phyloP scores from a whole-genome alignment of 164 flowering plant species.

The Nymphaea thermarum region DNA sequence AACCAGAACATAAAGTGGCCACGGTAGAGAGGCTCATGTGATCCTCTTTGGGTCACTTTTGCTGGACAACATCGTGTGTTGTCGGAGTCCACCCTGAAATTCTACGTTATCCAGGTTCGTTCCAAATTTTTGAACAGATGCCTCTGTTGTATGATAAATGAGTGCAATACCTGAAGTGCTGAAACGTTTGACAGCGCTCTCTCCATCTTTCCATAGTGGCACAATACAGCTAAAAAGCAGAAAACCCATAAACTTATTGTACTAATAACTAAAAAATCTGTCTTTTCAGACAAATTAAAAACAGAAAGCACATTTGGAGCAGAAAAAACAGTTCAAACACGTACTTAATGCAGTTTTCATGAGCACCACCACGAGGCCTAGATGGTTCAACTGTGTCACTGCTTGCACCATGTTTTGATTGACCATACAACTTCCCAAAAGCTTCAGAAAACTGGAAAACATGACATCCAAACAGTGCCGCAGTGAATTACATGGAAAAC shows the following conservation, averaged over 20 bases:
- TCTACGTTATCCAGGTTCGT: not conserved
- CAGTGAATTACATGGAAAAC: no score
- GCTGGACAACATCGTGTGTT: no score
- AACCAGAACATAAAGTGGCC: no score
- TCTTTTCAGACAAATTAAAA: not conserved
- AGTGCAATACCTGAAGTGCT: slow-evolving; percentile 73
- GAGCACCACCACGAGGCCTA: slow-evolving; percentile 48
- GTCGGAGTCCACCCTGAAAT: not conserved
- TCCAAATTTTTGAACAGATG: slow-evolving; percentile 1
- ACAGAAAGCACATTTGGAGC: not conserved
- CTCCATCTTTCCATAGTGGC: slow-evolving; percentile 45
- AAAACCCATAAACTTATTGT: slow-evolving; percentile 2
- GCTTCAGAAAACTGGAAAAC: slow-evolving; percentile 72
- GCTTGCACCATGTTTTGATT: slow-evolving; percentile 44
- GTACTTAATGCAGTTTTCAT: slow-evolving; percentile 89
- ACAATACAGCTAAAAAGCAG: slow-evolving; percentile 46
- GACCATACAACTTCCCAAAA: slow-evolving; percentile 92
- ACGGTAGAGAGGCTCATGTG: no score
- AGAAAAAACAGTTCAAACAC: not conserved
- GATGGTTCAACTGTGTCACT: slow-evolving; percentile 56
- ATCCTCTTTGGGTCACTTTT: no score
- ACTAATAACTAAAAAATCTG: not conserved
- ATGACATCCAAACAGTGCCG: no score
- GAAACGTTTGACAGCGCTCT: slow-evolving; percentile 38
- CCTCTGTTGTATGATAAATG: no score